phyloP scores from a whole-genome alignment of 441 rosid species.

The Croton setiger region DNA sequence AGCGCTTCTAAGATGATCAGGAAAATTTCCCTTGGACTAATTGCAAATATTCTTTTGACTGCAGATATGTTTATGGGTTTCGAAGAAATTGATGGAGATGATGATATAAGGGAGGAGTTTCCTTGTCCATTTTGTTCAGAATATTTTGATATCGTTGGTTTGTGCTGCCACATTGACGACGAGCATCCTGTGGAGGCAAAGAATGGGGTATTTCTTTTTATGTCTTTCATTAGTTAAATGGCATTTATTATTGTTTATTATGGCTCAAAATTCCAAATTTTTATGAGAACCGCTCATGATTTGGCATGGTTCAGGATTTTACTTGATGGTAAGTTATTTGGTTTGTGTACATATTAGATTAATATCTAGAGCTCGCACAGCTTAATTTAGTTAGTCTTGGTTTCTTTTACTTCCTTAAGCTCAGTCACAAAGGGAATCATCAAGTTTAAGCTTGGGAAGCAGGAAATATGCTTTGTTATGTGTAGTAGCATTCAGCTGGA shows the following conservation, averaged over 20 bases:
- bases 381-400: not conserved
- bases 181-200: slow-evolving; percentile 83
- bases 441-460: too few species aligned
- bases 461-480: not conserved
- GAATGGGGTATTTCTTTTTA: slow-evolving; percentile 59
- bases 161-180: slow-evolving; percentile 97
- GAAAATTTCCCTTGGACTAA: slow-evolving; percentile 15
- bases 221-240: slow-evolving; percentile 8
- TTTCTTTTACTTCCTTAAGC: not conserved
- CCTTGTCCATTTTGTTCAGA: slow-evolving; percentile 96
- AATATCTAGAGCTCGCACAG: not conserved
- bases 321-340: slow-evolving; percentile 4
- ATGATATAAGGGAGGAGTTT: slow-evolving; percentile 87
- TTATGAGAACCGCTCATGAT: not conserved
- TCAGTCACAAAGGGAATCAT: not conserved
- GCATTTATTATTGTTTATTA: not conserved
- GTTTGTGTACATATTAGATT: not conserved
- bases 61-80: slow-evolving; percentile 83
- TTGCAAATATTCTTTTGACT: slow-evolving; percentile 26
- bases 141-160: slow-evolving; percentile 78
- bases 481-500: not conserved
- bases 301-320: not conserved
- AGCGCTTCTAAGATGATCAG: not conserved
- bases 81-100: slow-evolving; percentile 89
- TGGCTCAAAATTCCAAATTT: not conserved